Evolutionary conservation across 805 yeast species (phyloP).

Genomic region (Brettanomyces custersianus): DNA sequence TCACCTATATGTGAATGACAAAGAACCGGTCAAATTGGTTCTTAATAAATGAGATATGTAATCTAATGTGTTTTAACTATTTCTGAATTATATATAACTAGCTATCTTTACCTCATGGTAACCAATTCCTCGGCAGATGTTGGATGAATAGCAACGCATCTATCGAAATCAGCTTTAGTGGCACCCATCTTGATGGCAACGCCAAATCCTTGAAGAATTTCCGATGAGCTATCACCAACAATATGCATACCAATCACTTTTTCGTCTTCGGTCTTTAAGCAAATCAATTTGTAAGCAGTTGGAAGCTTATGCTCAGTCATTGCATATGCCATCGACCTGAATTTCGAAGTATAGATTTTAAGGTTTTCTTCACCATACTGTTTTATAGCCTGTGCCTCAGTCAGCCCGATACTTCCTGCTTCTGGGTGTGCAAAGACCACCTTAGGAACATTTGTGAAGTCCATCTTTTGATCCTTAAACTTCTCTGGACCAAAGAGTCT

Average conservation of each 20-base stretch:
- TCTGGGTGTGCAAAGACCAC: slow-evolving; percentile 99
- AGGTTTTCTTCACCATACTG: slow-evolving; percentile 74
- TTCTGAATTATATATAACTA: too few species aligned
- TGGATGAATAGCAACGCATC: slow-evolving; percentile 96
- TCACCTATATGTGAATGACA: slow-evolving; percentile 70
- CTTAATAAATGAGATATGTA: slow-evolving; percentile 26
- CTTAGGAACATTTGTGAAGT: slow-evolving; percentile 80
- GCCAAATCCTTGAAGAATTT: slow-evolving; percentile 96
- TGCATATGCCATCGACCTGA: slow-evolving; percentile 90
- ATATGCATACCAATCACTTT: slow-evolving; percentile 93
- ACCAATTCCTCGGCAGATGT: slow-evolving; percentile 97
- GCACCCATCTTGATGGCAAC: slow-evolving; percentile 99
- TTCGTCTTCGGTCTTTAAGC: slow-evolving; percentile 66
- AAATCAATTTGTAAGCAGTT: slow-evolving; percentile 75
- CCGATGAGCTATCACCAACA: slow-evolving; percentile 86
- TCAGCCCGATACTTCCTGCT: slow-evolving; percentile 87
- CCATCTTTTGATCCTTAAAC: slow-evolving; percentile 70
- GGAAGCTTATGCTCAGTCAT: slow-evolving; percentile 78
- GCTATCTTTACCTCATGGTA: slow-evolving; percentile 40
- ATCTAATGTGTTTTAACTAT: too few species aligned
- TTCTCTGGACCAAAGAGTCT: slow-evolving; percentile 78
- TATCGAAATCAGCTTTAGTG: slow-evolving; percentile 90
- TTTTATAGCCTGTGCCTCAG: slow-evolving; percentile 67
- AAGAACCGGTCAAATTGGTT: slow-evolving; percentile 93
- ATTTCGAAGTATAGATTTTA: slow-evolving; percentile 74